These are phyloP conservation scores for Alternaria triticina DNA, from an alignment of 2,329 filamentous ascomycete species.

Conservation along the genomic window DNA sequence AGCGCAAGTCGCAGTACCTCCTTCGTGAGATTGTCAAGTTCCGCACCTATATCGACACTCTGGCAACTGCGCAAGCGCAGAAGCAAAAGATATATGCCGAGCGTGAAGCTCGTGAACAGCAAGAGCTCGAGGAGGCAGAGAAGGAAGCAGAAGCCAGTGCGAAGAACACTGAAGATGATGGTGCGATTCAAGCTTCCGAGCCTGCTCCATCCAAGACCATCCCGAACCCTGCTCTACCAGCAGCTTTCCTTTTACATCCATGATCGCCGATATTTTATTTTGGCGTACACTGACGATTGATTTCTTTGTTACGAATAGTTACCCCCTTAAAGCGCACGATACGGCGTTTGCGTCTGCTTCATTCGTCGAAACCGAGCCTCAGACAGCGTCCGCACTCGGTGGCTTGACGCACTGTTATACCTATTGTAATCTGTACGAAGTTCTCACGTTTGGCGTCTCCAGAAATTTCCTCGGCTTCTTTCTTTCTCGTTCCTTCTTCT, in stretches of 20 bases:
- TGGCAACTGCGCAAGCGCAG: slow-evolving; percentile 72
- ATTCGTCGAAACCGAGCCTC: slow-evolving; percentile 40
- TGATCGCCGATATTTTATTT: slow-evolving; percentile 14
- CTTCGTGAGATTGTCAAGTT: slow-evolving; percentile 96
- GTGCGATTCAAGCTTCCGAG: slow-evolving; percentile 43
- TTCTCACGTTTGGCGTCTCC: slow-evolving; percentile 15
- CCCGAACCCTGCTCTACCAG: slow-evolving; percentile 1
- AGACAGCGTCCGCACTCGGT: slow-evolving; percentile 38
- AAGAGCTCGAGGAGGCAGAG: slow-evolving; percentile 18
- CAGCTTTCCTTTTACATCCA: slow-evolving; percentile 12
- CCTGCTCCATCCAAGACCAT: slow-evolving; percentile 12
- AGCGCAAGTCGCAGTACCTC: slow-evolving; percentile 91
- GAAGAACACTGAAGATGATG: slow-evolving; percentile 35
- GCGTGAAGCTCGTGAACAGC: slow-evolving; percentile 38
- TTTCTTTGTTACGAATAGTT: slow-evolving; percentile 29
- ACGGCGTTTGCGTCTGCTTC: slow-evolving; percentile 42
- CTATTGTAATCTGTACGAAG: slow-evolving; percentile 15
- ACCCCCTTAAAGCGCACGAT: slow-evolving; percentile 46
- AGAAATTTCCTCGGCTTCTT: background rate
- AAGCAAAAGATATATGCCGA: slow-evolving; percentile 72
- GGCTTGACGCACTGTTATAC: slow-evolving; percentile 36
- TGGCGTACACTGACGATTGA: slow-evolving; percentile 36
- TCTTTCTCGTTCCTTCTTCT: background rate
- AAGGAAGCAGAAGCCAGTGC: slow-evolving; percentile 15
- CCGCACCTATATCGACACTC: slow-evolving; percentile 87